phyloP scores from a whole-genome alignment of 179 eudicot genomes.

The Corrigiola litoralis region DNA sequence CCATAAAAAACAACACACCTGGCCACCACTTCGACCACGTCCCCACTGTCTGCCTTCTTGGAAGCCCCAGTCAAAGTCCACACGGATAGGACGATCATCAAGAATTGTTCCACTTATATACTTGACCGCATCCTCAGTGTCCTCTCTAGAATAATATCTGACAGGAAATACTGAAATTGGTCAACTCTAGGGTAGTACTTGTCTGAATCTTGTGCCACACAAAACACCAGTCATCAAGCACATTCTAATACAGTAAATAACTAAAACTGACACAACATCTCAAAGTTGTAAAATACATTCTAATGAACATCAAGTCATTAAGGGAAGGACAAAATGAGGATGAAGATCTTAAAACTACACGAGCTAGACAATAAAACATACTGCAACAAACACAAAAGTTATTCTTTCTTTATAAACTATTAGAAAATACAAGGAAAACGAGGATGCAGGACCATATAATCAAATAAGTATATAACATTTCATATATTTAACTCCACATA shows the following conservation, averaged over 20 bases:
- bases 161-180: neutral
- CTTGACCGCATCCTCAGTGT: conserved; percentile 90
- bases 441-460: no score
- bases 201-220: neutral
- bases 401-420: neutral
- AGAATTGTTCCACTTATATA: conserved; percentile 95
- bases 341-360: neutral
- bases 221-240: neutral
- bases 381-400: neutral
- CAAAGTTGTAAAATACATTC: neutral
- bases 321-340: neutral
- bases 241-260: neutral
- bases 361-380: neutral
- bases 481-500: no score
- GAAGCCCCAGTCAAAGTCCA: conserved; percentile 98
- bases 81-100: conserved; percentile 98
- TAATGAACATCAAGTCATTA: no score
- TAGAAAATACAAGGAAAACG: neutral
- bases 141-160: conserved; percentile 91
- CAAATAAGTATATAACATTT: no score
- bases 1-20: conserved; percentile 42
- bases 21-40: conserved; percentile 99
- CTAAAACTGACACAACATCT: neutral
- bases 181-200: conserved; percentile 1
- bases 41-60: conserved; percentile 99